Evolutionary conservation across 805 yeast species (phyloP).

Genomic region (Kazachstania martiniae): DNA sequence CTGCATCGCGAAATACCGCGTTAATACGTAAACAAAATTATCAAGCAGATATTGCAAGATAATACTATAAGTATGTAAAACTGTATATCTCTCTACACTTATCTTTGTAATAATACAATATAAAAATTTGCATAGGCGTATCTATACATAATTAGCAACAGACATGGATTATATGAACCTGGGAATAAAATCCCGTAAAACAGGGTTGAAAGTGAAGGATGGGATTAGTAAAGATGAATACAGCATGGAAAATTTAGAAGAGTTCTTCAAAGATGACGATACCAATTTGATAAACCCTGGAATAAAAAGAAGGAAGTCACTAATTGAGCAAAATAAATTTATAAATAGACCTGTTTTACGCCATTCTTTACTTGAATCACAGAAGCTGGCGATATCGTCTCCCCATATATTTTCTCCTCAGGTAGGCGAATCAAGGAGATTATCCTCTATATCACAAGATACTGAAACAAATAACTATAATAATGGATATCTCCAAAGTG

Average conservation of each 20-base stretch:
- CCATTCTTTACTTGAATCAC: too few relatives aligned
- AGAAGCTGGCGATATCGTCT: neutral
- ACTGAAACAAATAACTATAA: neutral
- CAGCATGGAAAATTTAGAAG: conserved; percentile 35
- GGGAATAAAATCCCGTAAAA: conserved; percentile 54
- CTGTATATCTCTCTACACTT: too few relatives aligned
- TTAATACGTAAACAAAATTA: too few relatives aligned
- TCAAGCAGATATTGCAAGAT: too few relatives aligned
- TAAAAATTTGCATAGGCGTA: too few relatives aligned
- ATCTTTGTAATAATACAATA: too few relatives aligned
- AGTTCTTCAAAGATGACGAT: conserved; percentile 51
- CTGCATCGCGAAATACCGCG: too few relatives aligned
- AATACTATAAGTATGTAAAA: too few relatives aligned
- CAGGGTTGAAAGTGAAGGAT: conserved; percentile 33
- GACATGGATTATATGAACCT: conserved; percentile 37
- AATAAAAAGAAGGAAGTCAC: conserved; percentile 13
- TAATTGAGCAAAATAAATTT: neutral
- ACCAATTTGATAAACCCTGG: conserved; percentile 5
- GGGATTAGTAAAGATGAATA: conserved; percentile 11
- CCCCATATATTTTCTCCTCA: conserved; percentile 9
- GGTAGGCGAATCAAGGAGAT: conserved; percentile 1
- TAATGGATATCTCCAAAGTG: neutral
- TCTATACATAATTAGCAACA: too few relatives aligned
- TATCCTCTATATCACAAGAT: neutral
- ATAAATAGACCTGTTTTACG: neutral